phyloP scores from a whole-genome alignment of 2,329 filamentous ascomycete genomes.

The Aspergillus niger region DNA sequence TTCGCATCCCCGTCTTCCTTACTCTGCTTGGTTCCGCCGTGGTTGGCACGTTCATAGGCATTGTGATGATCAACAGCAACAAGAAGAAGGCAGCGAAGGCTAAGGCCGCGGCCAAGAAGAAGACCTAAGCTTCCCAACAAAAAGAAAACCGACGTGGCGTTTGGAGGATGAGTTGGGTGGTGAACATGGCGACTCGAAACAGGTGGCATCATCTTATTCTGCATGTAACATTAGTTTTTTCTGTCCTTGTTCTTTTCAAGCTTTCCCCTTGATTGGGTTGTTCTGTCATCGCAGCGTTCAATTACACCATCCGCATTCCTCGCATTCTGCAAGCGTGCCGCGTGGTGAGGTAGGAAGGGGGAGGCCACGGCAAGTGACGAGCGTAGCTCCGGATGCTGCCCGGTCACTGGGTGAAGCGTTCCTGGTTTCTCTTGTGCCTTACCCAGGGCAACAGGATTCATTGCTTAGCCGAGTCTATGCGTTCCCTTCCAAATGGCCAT shows the following conservation, averaged over 20 bases:
- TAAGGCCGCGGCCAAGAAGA: conserved; percentile 81
- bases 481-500: background rate
- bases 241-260: background rate
- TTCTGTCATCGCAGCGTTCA: background rate
- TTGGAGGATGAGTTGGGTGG: conserved; percentile 3
- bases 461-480: too few species aligned
- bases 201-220: conserved; percentile 5
- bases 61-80: conserved; percentile 99
- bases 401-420: conserved; percentile 5
- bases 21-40: conserved; percentile 89
- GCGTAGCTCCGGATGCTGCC: background rate
- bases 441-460: background rate
- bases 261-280: background rate
- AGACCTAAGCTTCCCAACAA: conserved; percentile 58
- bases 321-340: conserved; percentile 6
- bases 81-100: conserved; percentile 95
- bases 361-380: background rate
- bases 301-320: conserved; percentile 8
- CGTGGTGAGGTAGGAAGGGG: conserved; percentile 2
- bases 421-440: conserved; percentile 1
- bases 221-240: conserved; percentile 9
- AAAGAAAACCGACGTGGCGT: background rate
- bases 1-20: conserved; percentile 96
- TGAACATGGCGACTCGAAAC: conserved; percentile 3
- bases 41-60: conserved; percentile 90